Percentiles rank a stretch among this genome's conserved stretches.
Conservation (phyloP, 805 yeast species). For the Wickerhamiella azyma region DNA sequence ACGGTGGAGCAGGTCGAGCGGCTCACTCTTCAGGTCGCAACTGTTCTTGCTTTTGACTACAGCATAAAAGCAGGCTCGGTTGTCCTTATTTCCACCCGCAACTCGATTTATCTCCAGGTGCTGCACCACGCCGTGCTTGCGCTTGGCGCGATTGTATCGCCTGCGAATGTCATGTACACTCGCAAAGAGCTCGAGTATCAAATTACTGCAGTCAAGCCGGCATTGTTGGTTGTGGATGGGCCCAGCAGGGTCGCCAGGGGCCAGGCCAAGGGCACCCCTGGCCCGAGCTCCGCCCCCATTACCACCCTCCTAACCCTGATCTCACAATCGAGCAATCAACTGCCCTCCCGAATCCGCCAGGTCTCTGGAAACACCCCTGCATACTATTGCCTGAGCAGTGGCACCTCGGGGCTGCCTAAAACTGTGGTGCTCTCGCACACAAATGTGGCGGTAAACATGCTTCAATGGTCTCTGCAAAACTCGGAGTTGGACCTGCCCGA, state of each 20-base stretch:
- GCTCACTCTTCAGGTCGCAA: constrained; percentile 15
- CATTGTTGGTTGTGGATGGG: constrained; percentile 14
- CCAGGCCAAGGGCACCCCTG: too few relatives aligned
- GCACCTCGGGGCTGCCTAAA: constrained; percentile 48
- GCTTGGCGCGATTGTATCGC: constrained; percentile 23
- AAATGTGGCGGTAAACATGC: constrained; percentile 25
- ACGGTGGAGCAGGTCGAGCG: constrained; percentile 12
- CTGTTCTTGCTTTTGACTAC: constrained; percentile 15
- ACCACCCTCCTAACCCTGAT: too few relatives aligned
- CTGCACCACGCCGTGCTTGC: constrained; percentile 22
- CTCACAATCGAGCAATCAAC: too few relatives aligned
- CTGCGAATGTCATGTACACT: constrained; percentile 25
- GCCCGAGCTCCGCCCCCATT: too few relatives aligned
- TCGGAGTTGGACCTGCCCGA: constrained; percentile 11
- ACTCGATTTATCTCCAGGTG: constrained; percentile 21
- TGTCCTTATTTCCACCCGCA: constrained; percentile 21
- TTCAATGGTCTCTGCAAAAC: constrained; percentile 11
- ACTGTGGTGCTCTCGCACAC: constrained; percentile 52
- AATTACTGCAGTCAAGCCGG: constrained; percentile 16
- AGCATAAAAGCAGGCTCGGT: constrained; percentile 21
- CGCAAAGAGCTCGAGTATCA: constrained; percentile 25
- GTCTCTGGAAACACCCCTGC: constrained; percentile 11
- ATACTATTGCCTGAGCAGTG: constrained; percentile 18
- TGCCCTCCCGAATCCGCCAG: neutral
- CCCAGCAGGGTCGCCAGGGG: neutral